A percentile compares a stretch with the other conserved stretches of the same genome.
Conservation (phyloP, 2,329 filamentous ascomycete genomes). For the Aspergillus udagawae region DNA sequence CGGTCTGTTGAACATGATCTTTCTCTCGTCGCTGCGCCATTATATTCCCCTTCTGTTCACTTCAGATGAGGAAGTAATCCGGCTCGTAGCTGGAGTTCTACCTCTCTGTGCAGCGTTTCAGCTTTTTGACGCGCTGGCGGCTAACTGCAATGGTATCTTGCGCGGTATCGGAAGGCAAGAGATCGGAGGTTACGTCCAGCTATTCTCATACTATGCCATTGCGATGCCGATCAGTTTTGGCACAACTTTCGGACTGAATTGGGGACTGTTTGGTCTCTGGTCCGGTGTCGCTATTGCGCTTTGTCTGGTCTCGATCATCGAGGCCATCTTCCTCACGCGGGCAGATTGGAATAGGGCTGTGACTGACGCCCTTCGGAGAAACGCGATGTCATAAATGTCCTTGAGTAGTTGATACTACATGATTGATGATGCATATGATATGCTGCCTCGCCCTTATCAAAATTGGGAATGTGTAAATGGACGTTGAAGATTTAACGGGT, state of each 20-base stretch:
- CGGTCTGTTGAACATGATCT: conserved; percentile 71
- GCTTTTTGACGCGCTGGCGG: conserved; percentile 76
- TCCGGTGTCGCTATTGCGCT: conserved; percentile 70
- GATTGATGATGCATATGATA: background rate
- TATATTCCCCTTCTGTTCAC: conserved; percentile 76
- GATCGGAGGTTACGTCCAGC: conserved; percentile 82
- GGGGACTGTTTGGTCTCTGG: conserved; percentile 81
- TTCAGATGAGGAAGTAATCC: conserved; percentile 65
- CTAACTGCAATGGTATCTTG: conserved; percentile 78
- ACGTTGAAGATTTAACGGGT: background rate
- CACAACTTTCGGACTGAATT: conserved; percentile 70
- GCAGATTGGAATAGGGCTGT: conserved; percentile 58
- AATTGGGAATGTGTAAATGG: background rate
- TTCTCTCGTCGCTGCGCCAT: conserved; percentile 66
- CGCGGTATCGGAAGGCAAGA: conserved; percentile 84
- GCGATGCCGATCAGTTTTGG: conserved; percentile 80
- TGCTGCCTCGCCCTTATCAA: background rate
- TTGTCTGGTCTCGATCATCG: conserved; percentile 51
- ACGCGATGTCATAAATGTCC: conserved; percentile 30
- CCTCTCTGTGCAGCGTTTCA: conserved; percentile 86
- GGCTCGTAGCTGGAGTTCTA: conserved; percentile 64
- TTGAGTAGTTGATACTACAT: background rate
- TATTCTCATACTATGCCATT: conserved; percentile 81
- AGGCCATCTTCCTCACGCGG: conserved; percentile 53
- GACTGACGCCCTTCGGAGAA: conserved; percentile 56